Conservation (phyloP, 768 basidiomycete species). For the Termitomyces sp. region DNA sequence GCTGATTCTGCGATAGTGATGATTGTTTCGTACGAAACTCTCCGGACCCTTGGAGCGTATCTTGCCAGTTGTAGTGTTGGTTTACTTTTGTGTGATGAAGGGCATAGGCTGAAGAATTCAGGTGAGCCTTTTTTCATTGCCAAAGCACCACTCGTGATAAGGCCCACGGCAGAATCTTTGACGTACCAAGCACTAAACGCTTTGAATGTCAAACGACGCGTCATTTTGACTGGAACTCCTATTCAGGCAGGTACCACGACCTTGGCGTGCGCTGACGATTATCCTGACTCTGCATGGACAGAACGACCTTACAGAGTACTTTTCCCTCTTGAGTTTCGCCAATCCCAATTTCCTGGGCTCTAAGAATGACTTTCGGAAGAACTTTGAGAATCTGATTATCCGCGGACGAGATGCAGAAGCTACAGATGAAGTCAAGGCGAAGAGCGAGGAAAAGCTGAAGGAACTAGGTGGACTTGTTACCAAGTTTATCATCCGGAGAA, state of each 20-base stretch:
- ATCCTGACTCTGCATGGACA: conserved; percentile 27
- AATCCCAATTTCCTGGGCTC: conserved; percentile 89
- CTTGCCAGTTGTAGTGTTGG: conserved; percentile 83
- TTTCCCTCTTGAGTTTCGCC: conserved; percentile 89
- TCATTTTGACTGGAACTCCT: conserved; percentile 92
- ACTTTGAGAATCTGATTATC: conserved; percentile 90
- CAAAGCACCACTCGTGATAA: neutral
- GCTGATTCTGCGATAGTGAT: conserved; percentile 61
- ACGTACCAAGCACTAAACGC: conserved; percentile 84
- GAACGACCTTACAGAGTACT: conserved; percentile 95
- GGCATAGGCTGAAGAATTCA: conserved; percentile 94
- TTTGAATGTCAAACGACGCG: conserved; percentile 84
- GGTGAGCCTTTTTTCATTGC: conserved; percentile 41
- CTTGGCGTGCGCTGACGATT: conserved; percentile 1
- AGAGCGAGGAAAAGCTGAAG: conserved; percentile 86
- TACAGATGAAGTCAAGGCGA: conserved; percentile 71
- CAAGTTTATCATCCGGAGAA: conserved; percentile 92
- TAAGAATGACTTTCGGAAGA: conserved; percentile 90
- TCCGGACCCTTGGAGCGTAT: conserved; percentile 76
- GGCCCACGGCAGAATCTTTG: conserved; percentile 60
- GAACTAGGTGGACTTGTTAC: conserved; percentile 85
- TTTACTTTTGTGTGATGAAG: conserved; percentile 94
- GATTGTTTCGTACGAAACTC: conserved; percentile 98
- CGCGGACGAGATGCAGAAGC: conserved; percentile 89
- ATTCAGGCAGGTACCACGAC: conserved; percentile 60